These are phyloP conservation scores for Chrysophaeum taylorii DNA, from an alignment of 352 stramenopile species.

Conservation along the genomic window DNA sequence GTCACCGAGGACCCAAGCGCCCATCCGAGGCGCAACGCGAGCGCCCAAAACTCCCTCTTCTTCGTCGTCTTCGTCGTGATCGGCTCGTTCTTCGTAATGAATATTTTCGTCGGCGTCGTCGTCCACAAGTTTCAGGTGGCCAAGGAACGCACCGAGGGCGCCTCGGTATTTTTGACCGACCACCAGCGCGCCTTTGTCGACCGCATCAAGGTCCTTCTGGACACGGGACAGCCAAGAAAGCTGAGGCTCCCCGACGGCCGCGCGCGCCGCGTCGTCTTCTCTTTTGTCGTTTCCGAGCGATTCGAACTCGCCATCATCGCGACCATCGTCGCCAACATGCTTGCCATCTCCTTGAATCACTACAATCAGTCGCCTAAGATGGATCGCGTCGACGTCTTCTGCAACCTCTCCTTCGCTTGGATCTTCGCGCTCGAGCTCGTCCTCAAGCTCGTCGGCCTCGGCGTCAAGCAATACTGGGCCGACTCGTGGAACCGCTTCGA, in stretches of 20 bases:
- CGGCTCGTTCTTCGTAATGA: conserved; percentile 35
- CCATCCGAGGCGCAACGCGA: conserved; percentile 14
- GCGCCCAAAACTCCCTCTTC: conserved; percentile 39
- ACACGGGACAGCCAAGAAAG: conserved; percentile 39
- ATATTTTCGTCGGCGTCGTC: conserved; percentile 38
- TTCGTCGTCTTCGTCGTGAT: conserved; percentile 44
- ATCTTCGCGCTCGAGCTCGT: conserved; percentile 54
- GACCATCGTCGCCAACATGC: conserved; percentile 18
- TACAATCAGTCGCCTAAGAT: conserved; percentile 52
- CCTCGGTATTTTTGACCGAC: conserved; percentile 27
- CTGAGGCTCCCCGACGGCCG: conserved; percentile 55
- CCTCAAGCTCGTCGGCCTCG: conserved; percentile 67
- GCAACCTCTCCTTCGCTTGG: conserved; percentile 42
- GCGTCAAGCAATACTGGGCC: conserved; percentile 48
- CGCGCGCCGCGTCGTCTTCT: conserved; percentile 36
- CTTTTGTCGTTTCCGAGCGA: conserved; percentile 42
- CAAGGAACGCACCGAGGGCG: conserved; percentile 21
- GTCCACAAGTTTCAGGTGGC: conserved; percentile 34
- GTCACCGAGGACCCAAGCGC: conserved; percentile 20
- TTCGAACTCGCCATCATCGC: conserved; percentile 68
- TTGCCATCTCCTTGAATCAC: conserved; percentile 63
- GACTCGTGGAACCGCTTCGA: conserved; percentile 60
- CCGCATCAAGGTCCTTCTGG: conserved; percentile 14
- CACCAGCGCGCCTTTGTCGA: conserved; percentile 32
- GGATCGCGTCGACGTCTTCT: conserved; percentile 33